A percentile compares a stretch with the other conserved stretches of the same genome.
These are phyloP conservation scores for Neonectria punicea DNA, from an alignment of 2,329 filamentous ascomycete genomes.

Conservation along the genomic window DNA sequence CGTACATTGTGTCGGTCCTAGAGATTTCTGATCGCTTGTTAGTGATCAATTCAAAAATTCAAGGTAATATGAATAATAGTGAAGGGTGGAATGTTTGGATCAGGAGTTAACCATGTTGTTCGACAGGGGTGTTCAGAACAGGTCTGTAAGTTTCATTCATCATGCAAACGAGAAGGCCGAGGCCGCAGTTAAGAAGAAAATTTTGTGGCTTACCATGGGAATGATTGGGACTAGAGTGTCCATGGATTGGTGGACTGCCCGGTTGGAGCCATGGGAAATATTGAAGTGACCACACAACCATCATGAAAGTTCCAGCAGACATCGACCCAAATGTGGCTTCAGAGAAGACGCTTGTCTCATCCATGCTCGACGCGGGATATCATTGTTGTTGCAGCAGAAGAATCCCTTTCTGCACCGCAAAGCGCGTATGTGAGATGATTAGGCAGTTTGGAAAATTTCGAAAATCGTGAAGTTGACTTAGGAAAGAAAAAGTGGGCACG, in stretches of 20 bases:
- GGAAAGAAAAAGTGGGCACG: slow-evolving; percentile 22
- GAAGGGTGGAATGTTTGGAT: slow-evolving; percentile 30
- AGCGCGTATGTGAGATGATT: slow-evolving; percentile 14
- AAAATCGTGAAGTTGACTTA: slow-evolving; percentile 3
- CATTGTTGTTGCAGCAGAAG: not conserved
- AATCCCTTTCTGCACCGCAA: slow-evolving; percentile 10
- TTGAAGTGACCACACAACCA: not conserved
- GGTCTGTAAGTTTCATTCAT: slow-evolving; percentile 49
- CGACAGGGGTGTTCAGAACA: slow-evolving; percentile 48
- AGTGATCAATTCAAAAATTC: slow-evolving; percentile 24
- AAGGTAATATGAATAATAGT: slow-evolving; percentile 3
- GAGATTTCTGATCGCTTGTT: slow-evolving; percentile 26
- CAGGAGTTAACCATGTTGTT: slow-evolving; percentile 43
- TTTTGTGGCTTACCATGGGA: slow-evolving; percentile 23
- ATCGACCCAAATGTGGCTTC: not conserved
- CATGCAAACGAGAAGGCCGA: slow-evolving; percentile 32
- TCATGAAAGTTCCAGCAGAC: not conserved
- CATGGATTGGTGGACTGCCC: not conserved
- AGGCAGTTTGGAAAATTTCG: not conserved
- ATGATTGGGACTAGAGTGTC: not conserved
- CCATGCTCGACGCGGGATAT: not conserved
- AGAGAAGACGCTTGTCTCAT: not conserved
- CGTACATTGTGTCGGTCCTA: not conserved
- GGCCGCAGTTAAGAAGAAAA: not conserved
- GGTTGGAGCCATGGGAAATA: not conserved